Evolutionary conservation across 306 rosid genomes (phyloP), one percentile per base, ranked within the genome.

Genomic region (Trifolium fragiferum): DNA sequence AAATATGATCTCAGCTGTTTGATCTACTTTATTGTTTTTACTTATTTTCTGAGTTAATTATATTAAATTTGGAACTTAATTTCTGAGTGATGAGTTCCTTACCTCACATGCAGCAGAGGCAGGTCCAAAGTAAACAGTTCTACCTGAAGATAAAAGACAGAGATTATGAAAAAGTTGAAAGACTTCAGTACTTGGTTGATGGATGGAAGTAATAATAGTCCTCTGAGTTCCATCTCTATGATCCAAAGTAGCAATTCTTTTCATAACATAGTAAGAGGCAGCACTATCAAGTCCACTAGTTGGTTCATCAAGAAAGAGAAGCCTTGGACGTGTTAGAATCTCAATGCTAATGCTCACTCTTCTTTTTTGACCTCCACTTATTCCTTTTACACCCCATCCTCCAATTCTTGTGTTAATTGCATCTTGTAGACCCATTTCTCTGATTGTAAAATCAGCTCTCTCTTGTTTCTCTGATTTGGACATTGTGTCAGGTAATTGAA

Each of bases 201-300:
- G 97, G 16, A 91, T 87, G 4, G 97, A 91, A 0, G 90, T 80
- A 60, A 89, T 35, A 14, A 85, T 58, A 12, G 92, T 91, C 55
- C 84, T 89, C 5, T 66, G 59, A 60, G 37, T 74, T 40, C 81
- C 82, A 32, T 74, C 86, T 38, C 19, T 70, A 10, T 69, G 53
- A 37, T 60, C 80, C 1, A 82, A 49, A 12, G 53, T 6, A 0
- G 94, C 87, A 8, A 91, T 87, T 77, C 87, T 73, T 35, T 57
- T 89, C 90, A 91, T 89, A 3, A 91, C 94, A 66, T 85, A 87
- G 18, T 82, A 89, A n/a, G 97, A 91, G 9, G 97, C 90, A 15
- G 97, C 97, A 68, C 97, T 91, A 6, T 91, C 97, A 6, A 91
- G 83, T 25, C 94, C 94, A 68, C 88, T 85, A 0, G 86, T 85